Evolutionary conservation across 2,329 filamentous ascomycete genomes (phyloP), one percentile per base, ranked within the genome.

Genomic region (Lachnellula subtilissima): DNA sequence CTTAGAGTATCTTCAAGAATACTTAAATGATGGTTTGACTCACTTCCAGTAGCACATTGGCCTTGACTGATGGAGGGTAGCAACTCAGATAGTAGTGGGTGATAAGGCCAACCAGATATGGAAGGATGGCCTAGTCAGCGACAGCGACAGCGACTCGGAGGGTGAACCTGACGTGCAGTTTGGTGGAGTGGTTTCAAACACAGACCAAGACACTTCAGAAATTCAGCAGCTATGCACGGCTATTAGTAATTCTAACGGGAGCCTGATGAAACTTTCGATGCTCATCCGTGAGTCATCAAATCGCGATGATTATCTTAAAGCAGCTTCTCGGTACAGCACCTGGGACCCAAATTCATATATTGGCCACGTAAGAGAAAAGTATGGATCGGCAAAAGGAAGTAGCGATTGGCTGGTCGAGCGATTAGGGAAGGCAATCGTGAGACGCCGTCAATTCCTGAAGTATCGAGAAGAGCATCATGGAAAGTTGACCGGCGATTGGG

Each of bases 371-470:
- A 57, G 55, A 50, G 61, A 64, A 19, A 67, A 64, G 42, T 53
- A 65, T 50, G 56, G 61, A 15, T 48, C 50, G 15, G 48, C 54
- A 1, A 60, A 59, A 17, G 19, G 52, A 39, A 59, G 53, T 12
- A 52, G 25, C 11, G 58, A 60, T 35, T 66, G 61, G 62, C 47
- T 70, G 2, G 35, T 64, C 2, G 52, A 56, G 14, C 61, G 69
- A 4, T 61, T 72, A 5, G 70, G 69, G 1, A 65, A 63, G 19
- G 64, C 64, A 0, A 70, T 70, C 23, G 64, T 68, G 4, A 63
- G 66, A 47, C 59, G 70, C 28, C 59, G 70, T 8, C 65, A 70
- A 36, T 71, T 62, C 36, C 52, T 71, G 19, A 64, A 58, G 15
- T 72, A 71, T 52, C 62, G 65, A 12, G 53, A 65, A 19, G 65